Evolutionary conservation across 176 grass and related monocot species (phyloP), one percentile per base, ranked within the genome.

Genomic region (Musa itinerans): DNA sequence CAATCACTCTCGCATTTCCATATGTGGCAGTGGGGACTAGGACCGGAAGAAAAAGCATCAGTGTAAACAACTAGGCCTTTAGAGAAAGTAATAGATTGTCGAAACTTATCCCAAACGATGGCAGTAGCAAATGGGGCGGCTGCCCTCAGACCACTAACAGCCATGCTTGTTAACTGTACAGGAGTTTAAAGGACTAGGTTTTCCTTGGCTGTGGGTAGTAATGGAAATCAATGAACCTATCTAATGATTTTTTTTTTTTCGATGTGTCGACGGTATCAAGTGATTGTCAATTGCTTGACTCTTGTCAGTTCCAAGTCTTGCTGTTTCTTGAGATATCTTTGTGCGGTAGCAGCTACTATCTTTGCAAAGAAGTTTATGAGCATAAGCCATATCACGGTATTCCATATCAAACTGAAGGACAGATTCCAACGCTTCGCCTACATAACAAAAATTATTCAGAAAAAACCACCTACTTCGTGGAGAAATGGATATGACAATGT

Each of bases 281-380:
- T 13, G 25, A 25, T 21, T 20, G 50, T 70, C 29, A n/a, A 20
- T 70, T 50, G 68, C 43, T n/a, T 8, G 24, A 68, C 12, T 61
- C 76, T 89, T 22, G 71, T 78, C 50, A 92, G 75, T 74, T 99
- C 96, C 73, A 87, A 76, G 54, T 92, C 83, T 53, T 99, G 90
- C 63, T 83, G 84, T 63, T 82, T 87, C 77, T 86, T 92, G 23
- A 95, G 84, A 75, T 94, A 92, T 77, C 73, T 80, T 78, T 92
- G 96, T 81, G 96, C 91, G 53, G 96, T 99, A 23, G 96, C 93
- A 80, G 86, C 85, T 79, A 99, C 74, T 68, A 99, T 99, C 72
- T 99, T 92, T 74, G 75, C 78, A 34, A 92, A 77, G 86, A 95
- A 95, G 80, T 99, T 95, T 67, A 95, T 25, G 10, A 95, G 82